Percentiles rank a stretch among this genome's conserved stretches.
phyloP scores from a whole-genome alignment of 805 yeast species.

The Saccharomycopsis sp. region DNA sequence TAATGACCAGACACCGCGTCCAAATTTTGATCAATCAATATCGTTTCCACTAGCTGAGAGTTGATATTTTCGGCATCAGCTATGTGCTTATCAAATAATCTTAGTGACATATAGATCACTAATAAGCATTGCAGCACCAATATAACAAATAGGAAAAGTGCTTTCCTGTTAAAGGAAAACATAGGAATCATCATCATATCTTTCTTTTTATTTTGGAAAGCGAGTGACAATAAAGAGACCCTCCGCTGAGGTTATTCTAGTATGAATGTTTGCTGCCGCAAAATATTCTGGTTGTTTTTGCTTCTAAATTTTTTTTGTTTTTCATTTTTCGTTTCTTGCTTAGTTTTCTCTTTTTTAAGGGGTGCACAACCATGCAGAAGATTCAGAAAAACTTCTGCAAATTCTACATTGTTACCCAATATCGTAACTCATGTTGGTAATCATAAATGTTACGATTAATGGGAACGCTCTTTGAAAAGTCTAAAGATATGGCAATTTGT shows the following conservation, averaged over 20 bases:
- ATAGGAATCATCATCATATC: neutral
- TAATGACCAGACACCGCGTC: conserved; percentile 22
- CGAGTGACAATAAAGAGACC: too few relatives aligned
- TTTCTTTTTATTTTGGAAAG: too few relatives aligned
- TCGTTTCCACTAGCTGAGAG: neutral
- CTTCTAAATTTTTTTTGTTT: neutral
- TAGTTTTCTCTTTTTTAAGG: neutral
- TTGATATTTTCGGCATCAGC: neutral
- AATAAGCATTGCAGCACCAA: neutral
- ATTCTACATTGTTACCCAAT: too few relatives aligned
- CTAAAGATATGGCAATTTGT: too few relatives aligned
- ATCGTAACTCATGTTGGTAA: too few relatives aligned
- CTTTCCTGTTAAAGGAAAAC: conserved; percentile 3
- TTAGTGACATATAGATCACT: neutral
- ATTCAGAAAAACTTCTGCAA: too few relatives aligned
- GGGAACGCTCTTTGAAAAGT: too few relatives aligned
- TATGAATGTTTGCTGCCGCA: neutral
- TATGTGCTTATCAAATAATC: neutral
- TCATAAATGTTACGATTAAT: too few relatives aligned
- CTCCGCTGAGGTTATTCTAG: neutral
- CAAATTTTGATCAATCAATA: conserved; percentile 1
- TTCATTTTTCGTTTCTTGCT: neutral
- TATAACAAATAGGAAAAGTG: neutral
- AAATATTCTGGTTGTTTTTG: neutral
- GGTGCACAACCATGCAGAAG: too few relatives aligned